Evolutionary conservation across 768 basidiomycete species (phyloP).

Genomic region (Collybia sp.): DNA sequence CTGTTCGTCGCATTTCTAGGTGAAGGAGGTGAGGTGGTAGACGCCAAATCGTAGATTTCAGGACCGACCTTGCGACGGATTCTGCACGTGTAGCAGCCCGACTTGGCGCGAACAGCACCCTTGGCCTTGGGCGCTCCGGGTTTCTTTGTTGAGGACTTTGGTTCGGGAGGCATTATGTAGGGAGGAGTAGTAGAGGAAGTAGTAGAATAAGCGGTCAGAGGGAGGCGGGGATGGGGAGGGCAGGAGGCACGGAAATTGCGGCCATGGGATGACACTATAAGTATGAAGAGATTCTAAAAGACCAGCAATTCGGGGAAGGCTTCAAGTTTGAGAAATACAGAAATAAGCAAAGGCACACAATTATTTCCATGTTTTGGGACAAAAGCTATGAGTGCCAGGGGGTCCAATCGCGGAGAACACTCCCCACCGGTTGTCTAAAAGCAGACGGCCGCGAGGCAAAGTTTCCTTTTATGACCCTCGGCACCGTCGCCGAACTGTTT

Average conservation of each 20-base stretch:
- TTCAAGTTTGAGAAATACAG: constrained; percentile 1
- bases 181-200: constrained; percentile 5
- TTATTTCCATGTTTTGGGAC: constrained; percentile 8
- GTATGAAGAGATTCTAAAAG: constrained; percentile 21
- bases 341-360: constrained; percentile 8
- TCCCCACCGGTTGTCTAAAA: constrained; percentile 3
- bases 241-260: constrained; percentile 7
- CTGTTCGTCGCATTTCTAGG: constrained; percentile 82
- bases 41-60: constrained; percentile 8
- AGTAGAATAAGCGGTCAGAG: constrained; percentile 8
- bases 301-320: constrained; percentile 13
- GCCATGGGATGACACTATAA: constrained; percentile 30
- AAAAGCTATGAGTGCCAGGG: constrained; percentile 3
- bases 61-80: constrained; percentile 73
- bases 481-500: too few species aligned
- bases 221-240: constrained; percentile 10
- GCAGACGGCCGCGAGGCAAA: not conserved
- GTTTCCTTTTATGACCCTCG: too few species aligned
- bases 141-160: constrained; percentile 41
- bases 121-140: constrained; percentile 65
- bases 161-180: constrained; percentile 31
- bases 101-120: constrained; percentile 81
- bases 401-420: constrained; percentile 14
- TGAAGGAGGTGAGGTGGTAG: constrained; percentile 6
- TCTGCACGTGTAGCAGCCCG: constrained; percentile 86